A percentile compares a stretch with the other conserved stretches of the same genome.
Evolutionary conservation across 2,329 filamentous ascomycete genomes (phyloP).

Genomic region (Fusarium sambucinum): DNA sequence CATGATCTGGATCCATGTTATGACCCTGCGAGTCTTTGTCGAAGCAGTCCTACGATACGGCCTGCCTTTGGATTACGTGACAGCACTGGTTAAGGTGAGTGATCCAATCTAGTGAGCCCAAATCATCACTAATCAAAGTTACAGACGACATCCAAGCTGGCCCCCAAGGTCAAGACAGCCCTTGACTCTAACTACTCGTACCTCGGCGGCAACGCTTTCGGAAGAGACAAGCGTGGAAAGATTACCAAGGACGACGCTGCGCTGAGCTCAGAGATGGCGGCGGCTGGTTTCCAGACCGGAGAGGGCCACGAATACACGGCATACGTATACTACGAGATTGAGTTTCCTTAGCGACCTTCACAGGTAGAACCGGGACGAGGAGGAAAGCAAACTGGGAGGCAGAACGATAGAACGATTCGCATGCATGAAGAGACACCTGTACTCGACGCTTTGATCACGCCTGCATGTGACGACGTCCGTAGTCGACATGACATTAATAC

Average conservation of each 20-base stretch:
- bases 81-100: constrained; percentile 84
- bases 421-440: constrained; percentile 48
- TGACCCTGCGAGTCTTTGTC: constrained; percentile 93
- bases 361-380: constrained; percentile 1
- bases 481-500: constrained; percentile 47
- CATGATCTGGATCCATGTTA: constrained; percentile 94
- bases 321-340: constrained; percentile 97
- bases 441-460: constrained; percentile 46
- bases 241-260: constrained; percentile 89
- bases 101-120: not conserved
- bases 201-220: constrained; percentile 93
- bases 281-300: constrained; percentile 73
- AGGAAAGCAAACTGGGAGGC: constrained; percentile 7
- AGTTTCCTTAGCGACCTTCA: constrained; percentile 66
- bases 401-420: constrained; percentile 31
- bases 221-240: constrained; percentile 91
- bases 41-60: constrained; percentile 98
- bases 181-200: constrained; percentile 91
- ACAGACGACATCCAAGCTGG: constrained; percentile 84
- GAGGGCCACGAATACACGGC: constrained; percentile 90
- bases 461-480: constrained; percentile 41
- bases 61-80: constrained; percentile 88
- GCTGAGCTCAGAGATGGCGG: constrained; percentile 84
- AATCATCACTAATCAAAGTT: constrained; percentile 26
- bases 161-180: constrained; percentile 81